Percentiles rank a stretch among this genome's conserved stretches.
Evolutionary conservation across 75 land plant species (phyloP).

Genomic region (Cupressus sempervirens): DNA sequence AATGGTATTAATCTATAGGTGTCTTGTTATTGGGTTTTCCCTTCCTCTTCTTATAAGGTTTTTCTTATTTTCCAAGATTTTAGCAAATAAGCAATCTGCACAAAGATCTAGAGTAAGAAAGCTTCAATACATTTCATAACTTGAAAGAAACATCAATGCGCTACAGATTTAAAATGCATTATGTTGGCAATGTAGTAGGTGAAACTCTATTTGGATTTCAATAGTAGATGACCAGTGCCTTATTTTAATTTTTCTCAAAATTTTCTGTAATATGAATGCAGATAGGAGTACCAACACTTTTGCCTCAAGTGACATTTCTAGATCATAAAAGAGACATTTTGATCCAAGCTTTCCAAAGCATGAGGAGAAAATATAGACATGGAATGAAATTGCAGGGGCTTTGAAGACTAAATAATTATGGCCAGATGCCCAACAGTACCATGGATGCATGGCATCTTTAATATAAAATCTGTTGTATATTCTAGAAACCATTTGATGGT

Average conservation of each 20-base stretch:
- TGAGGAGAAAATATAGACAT: too few relatives aligned
- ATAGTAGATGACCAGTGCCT: neutral
- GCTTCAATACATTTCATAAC: constrained; percentile 93
- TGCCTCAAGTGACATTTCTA: constrained; percentile 83
- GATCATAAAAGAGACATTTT: constrained; percentile 81
- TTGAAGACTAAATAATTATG: too few relatives aligned
- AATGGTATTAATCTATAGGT: neutral
- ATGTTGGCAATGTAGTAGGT: neutral
- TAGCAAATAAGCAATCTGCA: constrained; percentile 91
- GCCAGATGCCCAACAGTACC: too few relatives aligned
- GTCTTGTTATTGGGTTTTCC: neutral
- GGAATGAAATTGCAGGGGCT: too few relatives aligned
- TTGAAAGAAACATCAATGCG: constrained; percentile 75
- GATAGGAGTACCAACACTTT: constrained; percentile 79
- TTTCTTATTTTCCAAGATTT: constrained; percentile 39
- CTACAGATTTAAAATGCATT: constrained; percentile 55
- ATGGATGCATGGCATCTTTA: too few relatives aligned
- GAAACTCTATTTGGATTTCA: neutral
- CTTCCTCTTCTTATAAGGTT: neutral
- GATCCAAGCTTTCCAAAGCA: too few relatives aligned
- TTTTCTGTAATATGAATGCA: constrained; percentile 15
- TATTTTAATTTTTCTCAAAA: neutral
- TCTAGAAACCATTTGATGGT: too few relatives aligned
- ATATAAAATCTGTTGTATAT: too few relatives aligned
- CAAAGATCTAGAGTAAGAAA: constrained; percentile 92